phyloP scores from a whole-genome alignment of 176 grass and related monocot species.

The Zea luxurians region DNA sequence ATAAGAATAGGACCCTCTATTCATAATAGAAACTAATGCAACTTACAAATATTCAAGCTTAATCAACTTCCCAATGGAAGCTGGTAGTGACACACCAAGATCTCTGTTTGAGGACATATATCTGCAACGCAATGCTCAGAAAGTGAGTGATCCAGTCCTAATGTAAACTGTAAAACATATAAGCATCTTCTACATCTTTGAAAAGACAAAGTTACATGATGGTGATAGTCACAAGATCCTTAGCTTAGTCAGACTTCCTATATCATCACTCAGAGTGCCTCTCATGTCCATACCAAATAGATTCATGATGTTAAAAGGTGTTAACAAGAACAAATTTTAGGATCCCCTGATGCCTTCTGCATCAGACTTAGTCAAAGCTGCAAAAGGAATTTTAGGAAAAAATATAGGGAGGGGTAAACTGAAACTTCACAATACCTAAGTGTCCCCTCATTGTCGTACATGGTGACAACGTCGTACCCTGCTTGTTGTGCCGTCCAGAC shows the following conservation, averaged over 20 bases:
- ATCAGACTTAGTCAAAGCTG: too few species aligned
- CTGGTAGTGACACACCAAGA: constrained; percentile 49
- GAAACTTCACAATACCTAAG: too few species aligned
- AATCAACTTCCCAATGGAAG: constrained; percentile 57
- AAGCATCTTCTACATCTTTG: not conserved
- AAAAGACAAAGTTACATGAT: not conserved
- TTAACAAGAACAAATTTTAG: constrained; percentile 6
- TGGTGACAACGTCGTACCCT: too few species aligned
- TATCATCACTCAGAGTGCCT: constrained; percentile 60
- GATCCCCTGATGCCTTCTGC: too few species aligned
- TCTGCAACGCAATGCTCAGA: constrained; percentile 44
- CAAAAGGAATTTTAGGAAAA: too few species aligned
- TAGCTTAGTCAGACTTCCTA: constrained; percentile 59
- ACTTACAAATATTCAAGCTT: constrained; percentile 62
- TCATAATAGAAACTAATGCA: not conserved
- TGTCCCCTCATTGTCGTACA: too few species aligned
- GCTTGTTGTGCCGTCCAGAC: too few species aligned
- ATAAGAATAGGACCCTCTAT: not conserved
- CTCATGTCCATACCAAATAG: constrained; percentile 57
- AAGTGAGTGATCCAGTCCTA: constrained; percentile 7
- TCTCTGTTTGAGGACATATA: constrained; percentile 65
- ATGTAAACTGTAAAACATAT: not conserved
- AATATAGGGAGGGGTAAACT: too few species aligned
- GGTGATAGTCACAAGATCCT: constrained; percentile 51
- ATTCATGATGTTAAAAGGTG: constrained; percentile 36